Base-by-base conservation (phyloP, 2,329 filamentous ascomycete species). In the Cryoendolithus antarcticus region DNA sequence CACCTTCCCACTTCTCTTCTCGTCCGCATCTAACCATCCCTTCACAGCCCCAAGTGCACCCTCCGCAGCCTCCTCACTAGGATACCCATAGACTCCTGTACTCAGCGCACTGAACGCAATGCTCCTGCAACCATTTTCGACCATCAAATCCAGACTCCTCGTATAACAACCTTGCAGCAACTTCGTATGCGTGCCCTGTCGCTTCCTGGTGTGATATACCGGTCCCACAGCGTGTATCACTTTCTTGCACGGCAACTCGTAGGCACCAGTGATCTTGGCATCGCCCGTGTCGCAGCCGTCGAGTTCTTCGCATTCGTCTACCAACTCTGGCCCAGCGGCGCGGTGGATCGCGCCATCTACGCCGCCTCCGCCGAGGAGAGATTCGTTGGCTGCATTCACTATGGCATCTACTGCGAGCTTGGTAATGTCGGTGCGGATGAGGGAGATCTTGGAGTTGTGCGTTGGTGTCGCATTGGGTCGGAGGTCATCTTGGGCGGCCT, bases 181-280 rank as follows among this genome's bases (percentile, higher is more conserved):
- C 42, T 56, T 51, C 9, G 60, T 54, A 24, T 62, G 57, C 11
- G 53, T 56, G 7, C 59, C 59, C 12, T 65, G 50, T 9, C 56
- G 54, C 11, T 66, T 56, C 3, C 58, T 52, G 1, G 51, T 49
- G 38, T 64, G 49, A 60, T 88, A 95, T 24, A 93, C 62, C 0
- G 91, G 91, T 0, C 91, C 91, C 3, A 95, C 89, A 11, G 91
- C 77, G 60, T 96, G 91, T 40, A 96, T 93, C 49, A 96, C 74
- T 47, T 82, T 78, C 42, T 74, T 71, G 52, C 78, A 81, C 0
- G 86, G 86, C 15, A 96, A 66, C 0, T 75, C 53, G 60, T 91
- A 86, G 6, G 77, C 89, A 29, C 65, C 59, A 0, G 91, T 95
- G 53, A 94, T 86, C 58, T 89, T 89, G 19, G 86, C 83, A 19